A percentile compares a stretch with the other conserved stretches of the same genome.
phyloP scores from a whole-genome alignment of 1,139 yeast species.

The Pichia sp. region DNA sequence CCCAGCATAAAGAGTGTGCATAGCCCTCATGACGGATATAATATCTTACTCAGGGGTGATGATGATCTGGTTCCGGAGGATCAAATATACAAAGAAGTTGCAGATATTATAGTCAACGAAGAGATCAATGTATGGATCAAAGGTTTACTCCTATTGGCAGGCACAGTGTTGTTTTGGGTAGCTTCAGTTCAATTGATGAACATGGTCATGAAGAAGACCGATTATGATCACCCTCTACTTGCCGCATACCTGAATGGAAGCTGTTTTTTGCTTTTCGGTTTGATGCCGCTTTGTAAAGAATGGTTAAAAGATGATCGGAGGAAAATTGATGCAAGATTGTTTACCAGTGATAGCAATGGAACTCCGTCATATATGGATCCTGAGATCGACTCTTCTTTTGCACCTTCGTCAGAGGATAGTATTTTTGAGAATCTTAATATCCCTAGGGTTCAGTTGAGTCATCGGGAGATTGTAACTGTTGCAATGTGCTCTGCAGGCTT shows the following conservation, averaged over 20 bases:
- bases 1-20: conserved; percentile 10
- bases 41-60: not conserved
- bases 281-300: not conserved
- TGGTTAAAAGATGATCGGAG: too few species aligned
- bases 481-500: conserved; percentile 36
- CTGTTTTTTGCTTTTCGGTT: conserved; percentile 37
- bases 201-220: conserved; percentile 40
- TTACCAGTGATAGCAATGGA: too few species aligned
- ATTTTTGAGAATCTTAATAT: conserved; percentile 7
- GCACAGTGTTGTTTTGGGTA: conserved; percentile 43
- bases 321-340: too few species aligned
- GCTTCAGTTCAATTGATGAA: conserved; percentile 44
- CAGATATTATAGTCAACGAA: conserved; percentile 39
- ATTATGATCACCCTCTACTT: conserved; percentile 42
- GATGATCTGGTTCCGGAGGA: conserved; percentile 13
- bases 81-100: conserved; percentile 29
- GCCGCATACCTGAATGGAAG: conserved; percentile 42
- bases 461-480: conserved; percentile 30
- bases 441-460: conserved; percentile 26
- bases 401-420: too few species aligned
- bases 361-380: too few species aligned
- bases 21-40: not conserved
- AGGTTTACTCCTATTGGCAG: conserved; percentile 36
- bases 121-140: conserved; percentile 37
- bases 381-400: too few species aligned